Evolutionary conservation across 2,329 filamentous ascomycete species (phyloP), one percentile per base, ranked within the genome.

Genomic region (Thelonectria olida): DNA sequence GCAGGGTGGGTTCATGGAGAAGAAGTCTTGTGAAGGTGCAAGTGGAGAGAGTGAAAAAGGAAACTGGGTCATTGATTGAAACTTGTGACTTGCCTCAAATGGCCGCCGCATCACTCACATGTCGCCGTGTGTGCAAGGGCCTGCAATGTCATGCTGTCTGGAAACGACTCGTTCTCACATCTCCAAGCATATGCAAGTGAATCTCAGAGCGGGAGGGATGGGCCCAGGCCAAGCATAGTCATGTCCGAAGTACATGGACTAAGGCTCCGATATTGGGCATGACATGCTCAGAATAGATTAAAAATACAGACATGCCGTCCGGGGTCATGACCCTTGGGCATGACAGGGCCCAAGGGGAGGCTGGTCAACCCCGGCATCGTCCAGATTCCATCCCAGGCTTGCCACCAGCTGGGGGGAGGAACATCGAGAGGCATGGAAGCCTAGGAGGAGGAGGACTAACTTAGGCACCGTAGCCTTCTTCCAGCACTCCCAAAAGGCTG

Each of bases 1-100:
- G 65, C 50, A 65, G 67, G 49, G 54, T 38, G 44, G 42, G 44
- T 54, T 50, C 28, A 25, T 53, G 41, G n/a, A n/a, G 42, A 42
- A 5, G 15, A 22, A n/a, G 10, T 22, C 17, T 10, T 42, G 31
- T 42, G 19, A 28, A 17, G 15, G 48, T 34, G 36, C 10, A 20
- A 22, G 27, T 15, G 42, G 31, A 15, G 31, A 2, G 12, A 34
- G 23, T 47, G 28, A 12, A 39, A 41, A 55, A 49, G 20, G 23
- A 50, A 50, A 54, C 57, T 45, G 57, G 51, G n/a, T 23, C 47
- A 50, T 44, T 42, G 42, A 36, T 34, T 27, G 50, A n/a, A n/a
- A 49, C 50, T 49, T 12, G 50, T 54, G 44, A 42, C 56, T 53
- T 59, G 42, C 56, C 44, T 59, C 28, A 25, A 49, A 45, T 22